Evolutionary conservation across 176 grass and related monocot genomes (phyloP), one percentile per base, ranked within the genome.

Genomic region (Themeda triandra): DNA sequence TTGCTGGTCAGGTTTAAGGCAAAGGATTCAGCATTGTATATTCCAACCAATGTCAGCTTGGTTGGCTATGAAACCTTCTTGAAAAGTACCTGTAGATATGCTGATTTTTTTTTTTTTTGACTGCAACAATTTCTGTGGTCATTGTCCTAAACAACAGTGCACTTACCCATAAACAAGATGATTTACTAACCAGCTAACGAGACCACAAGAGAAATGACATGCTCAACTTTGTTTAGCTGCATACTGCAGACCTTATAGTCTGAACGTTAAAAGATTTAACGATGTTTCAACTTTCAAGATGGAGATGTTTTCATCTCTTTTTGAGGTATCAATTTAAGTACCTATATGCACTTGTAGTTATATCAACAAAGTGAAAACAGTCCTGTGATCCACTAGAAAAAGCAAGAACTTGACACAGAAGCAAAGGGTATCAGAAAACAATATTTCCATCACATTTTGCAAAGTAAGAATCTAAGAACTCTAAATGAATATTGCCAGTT

Each of bases 341-440:
- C 64, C 56, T 62, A 29, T 18, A 21, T 63, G 39, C 33, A 48
- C 9, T 21, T 82, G 23, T 27, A 46, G 17, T 21, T 79, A n/a
- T 45, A 53, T 79, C 18, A 18, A 54, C 6, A 73, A 56, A 66
- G 27, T 2, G 14, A 82, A 82, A 82, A 42, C 21, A 77, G 1
- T 53, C 35, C 4, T 63, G 13, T 76, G 62, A 75, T 75, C 39
- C 27, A 85, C 62, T 31, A 85, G 48, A 83, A 76, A 63, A 53
- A 25, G 24, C 53, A 86, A 86, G 32, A 84, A 72, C 69, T 35
- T 41, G n/a, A 39, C 71, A 54, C 15, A 86, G 12, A 86, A 74
- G 60, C 28, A 69, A 19, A 30, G 49, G 81, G 49, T 75, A 63
- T 40, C 40, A 82, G 51, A 42, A 63, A 31, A 83, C 4, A 53